Evolutionary conservation across 2,329 filamentous ascomycete species (phyloP).

Genomic region (Claviceps purpurea): DNA sequence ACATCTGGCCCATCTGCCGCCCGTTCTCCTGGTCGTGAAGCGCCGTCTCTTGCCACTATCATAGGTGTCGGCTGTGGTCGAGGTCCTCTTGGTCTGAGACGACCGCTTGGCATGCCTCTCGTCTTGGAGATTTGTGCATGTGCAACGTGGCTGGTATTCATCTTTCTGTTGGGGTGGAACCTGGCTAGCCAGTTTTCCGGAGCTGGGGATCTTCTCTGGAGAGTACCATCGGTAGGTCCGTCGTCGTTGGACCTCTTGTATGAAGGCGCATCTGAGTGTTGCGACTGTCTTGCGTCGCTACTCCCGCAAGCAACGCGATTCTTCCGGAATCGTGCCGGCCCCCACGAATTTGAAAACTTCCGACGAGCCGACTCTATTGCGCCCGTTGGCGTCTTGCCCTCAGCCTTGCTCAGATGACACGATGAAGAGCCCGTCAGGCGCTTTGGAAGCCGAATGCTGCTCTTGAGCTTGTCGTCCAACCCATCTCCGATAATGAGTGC

Average conservation of each 20-base stretch:
- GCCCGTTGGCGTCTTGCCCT: neutral
- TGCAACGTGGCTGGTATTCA: neutral
- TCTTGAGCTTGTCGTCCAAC: neutral
- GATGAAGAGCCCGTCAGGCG: neutral
- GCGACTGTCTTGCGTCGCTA: neutral
- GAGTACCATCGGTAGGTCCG: neutral
- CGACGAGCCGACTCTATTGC: neutral
- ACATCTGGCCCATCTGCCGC: neutral
- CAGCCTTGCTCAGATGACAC: neutral
- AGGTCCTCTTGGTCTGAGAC: slow-evolving; percentile 1
- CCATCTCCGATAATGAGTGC: slow-evolving; percentile 2
- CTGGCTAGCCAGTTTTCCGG: neutral
- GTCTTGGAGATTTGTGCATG: neutral
- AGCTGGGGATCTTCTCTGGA: neutral
- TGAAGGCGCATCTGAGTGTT: neutral
- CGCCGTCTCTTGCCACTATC: neutral
- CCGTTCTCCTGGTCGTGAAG: neutral
- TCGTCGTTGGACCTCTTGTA: neutral
- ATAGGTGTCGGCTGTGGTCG: neutral
- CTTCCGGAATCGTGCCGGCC: slow-evolving; percentile 2
- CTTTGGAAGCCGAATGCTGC: neutral
- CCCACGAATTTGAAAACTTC: slow-evolving; percentile 5
- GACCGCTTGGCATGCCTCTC: neutral
- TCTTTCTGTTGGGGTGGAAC: neutral
- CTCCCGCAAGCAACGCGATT: neutral